Evolutionary conservation across 1,284 basidiomycete genomes (phyloP), one percentile per base, ranked within the genome.

Genomic region (Moniliophthora roreri): DNA sequence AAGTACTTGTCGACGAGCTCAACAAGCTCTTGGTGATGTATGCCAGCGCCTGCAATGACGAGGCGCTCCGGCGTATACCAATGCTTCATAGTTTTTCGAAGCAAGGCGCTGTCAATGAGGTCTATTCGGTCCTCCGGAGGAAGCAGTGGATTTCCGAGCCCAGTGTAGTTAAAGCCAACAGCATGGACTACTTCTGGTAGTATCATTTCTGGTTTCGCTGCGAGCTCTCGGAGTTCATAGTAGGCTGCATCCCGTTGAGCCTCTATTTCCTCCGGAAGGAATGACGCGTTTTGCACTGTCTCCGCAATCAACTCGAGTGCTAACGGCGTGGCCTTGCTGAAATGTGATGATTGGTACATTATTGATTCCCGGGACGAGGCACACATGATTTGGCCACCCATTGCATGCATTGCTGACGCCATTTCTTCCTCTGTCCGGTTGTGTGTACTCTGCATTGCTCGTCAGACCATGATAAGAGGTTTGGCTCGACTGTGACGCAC

Each of bases 341-440:
- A 97, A 65, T 98, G 91, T 44, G 93, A 93, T 15, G 96, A 95
- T 72, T 98, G 96, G 70, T 98, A 99, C 92, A 98, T 95, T 70
- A 98, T 94, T 35, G 93, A 87, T 70, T 99, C 96, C 44, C 96
- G 81, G 4, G 93, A 91, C 11, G 93, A 93, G 7, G 93, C 89
- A 66, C 91, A 95, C 69, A 92, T 81, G 55, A 98, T 93, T 71
- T 98, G 94, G 18, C 95, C 94, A 44, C 97, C 95, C 18, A 98
- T 79, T 9, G 82, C 80, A 67, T 95, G 88, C 63, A 98, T 91
- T 48, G 89, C 84, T 4, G 77, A 74, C 6, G 87, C 84, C 90
- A 98, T 95, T 62, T 92, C 81, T 38, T 85, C 85, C 58, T 80
- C 81, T 5, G 85, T 76, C 50, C 82, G 79, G 20, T 76, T 73